Percentiles rank a stretch among this genome's conserved stretches.
phyloP scores from a whole-genome alignment of 106 monocot species.

The Platanthera zijinensis region DNA sequence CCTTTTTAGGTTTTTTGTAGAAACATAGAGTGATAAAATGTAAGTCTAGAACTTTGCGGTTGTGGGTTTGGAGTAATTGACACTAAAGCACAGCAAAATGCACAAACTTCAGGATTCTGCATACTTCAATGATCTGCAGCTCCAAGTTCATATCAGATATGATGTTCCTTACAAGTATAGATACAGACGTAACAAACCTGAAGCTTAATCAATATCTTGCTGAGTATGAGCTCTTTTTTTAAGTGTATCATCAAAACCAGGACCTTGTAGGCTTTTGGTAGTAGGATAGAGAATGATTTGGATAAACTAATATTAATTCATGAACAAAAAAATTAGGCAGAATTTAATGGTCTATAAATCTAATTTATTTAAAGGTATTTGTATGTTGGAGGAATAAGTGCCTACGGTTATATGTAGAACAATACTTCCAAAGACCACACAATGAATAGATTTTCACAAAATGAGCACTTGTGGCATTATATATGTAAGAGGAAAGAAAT shows the following conservation, averaged over 20 bases:
- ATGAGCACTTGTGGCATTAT: too few species aligned
- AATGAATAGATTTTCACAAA: too few species aligned
- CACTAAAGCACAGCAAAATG: background rate
- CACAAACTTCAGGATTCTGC: background rate
- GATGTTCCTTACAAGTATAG: background rate
- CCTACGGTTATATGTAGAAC: too few species aligned
- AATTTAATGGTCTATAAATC: too few species aligned
- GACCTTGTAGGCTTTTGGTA: background rate
- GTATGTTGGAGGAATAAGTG: too few species aligned
- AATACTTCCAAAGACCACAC: too few species aligned
- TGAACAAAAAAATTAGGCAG: background rate
- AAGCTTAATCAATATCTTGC: background rate
- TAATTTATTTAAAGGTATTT: too few species aligned
- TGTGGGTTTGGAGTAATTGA: background rate
- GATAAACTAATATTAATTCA: background rate
- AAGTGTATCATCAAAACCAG: background rate
- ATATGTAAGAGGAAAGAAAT: too few species aligned
- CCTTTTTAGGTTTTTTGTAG: background rate
- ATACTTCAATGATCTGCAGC: background rate
- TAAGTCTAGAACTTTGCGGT: background rate
- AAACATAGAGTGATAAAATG: too few species aligned
- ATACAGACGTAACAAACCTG: background rate
- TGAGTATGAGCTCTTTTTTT: background rate
- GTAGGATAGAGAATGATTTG: background rate
- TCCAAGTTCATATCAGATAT: background rate